Base-by-base conservation (phyloP, 768 basidiomycete species). In the Pholiota conissans region DNA sequence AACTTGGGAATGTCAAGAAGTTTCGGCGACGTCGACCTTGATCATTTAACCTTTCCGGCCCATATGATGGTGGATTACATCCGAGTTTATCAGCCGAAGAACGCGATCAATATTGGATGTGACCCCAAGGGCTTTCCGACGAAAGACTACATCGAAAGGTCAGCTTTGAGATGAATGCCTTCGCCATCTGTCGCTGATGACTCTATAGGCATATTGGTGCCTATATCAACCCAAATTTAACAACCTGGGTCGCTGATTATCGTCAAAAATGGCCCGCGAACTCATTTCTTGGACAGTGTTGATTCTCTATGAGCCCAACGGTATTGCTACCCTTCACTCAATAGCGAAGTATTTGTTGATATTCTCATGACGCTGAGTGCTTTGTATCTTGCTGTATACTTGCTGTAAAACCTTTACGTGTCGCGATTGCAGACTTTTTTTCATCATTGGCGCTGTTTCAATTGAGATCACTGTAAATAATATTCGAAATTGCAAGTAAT, bases 1-100 rank as follows among this genome's bases (percentile, higher is more conserved):
- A 94, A 95, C 70, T 73, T 94, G 61, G 94, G 93, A 56, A 84
- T 96, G 71, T 94, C 92, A 6, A 72, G 75, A 59, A 89, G 85
- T 69, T 97, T 97, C 65, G 87, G 86, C 10, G 62, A 72, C 4
- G 83, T 94, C 27, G 87, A 96, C 70, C 80, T 90, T 51, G 71
- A 75, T 3, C 74, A 87, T 57, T 76, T 95, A 13, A 74, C 77
- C 5, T 93, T 91, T 74, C 93, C 94, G n/a, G 69, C 71, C 2
- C 71, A 71, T 40, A 74, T 81, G 77, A 66, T 63, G 46, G 67
- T 83, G 13, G 80, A 81, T 61, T 81, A 80, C 58, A 73, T 81
- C 58, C 79, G 91, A 35, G 88, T 93, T 0, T 94, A 93, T 67
- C 91, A 93, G 65, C 79, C 82, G 24, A 67, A 75, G 47, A 71